Conservation (phyloP, 2,329 filamentous ascomycete genomes). For the Metarhizium humberi region DNA sequence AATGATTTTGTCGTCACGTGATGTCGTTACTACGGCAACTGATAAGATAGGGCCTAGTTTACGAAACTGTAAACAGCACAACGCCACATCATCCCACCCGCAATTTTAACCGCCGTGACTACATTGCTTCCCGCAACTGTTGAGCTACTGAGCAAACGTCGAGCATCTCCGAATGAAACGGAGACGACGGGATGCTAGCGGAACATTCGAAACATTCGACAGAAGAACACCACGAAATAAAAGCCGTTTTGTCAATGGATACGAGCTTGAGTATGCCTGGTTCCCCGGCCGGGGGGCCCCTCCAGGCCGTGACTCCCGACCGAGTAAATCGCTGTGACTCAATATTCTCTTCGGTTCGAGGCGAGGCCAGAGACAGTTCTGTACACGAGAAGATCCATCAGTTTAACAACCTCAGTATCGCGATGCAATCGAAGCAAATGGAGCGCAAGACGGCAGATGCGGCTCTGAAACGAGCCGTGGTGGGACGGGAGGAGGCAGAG, state of each 20-base stretch:
- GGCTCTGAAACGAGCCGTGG: slow-evolving; percentile 55
- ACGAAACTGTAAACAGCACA: slow-evolving; percentile 9
- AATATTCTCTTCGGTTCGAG: slow-evolving; percentile 25
- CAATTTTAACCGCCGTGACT: not conserved
- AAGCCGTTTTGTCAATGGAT: slow-evolving; percentile 27
- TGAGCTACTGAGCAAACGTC: not conserved
- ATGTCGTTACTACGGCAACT: slow-evolving; percentile 9
- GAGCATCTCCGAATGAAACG: not conserved
- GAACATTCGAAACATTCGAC: not conserved
- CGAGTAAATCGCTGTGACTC: slow-evolving; percentile 44
- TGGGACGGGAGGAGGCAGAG: slow-evolving; percentile 64
- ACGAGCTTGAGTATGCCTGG: slow-evolving; percentile 38
- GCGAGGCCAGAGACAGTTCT: slow-evolving; percentile 44
- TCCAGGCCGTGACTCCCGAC: slow-evolving; percentile 54
- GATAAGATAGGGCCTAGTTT: not conserved
- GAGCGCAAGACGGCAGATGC: slow-evolving; percentile 58
- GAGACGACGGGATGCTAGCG: not conserved
- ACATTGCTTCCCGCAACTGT: not conserved
- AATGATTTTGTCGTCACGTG: slow-evolving; percentile 12
- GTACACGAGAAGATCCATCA: slow-evolving; percentile 62
- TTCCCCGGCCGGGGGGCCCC: slow-evolving; percentile 43
- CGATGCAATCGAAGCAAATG: slow-evolving; percentile 49
- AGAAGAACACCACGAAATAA: not conserved
- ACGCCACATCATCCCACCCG: slow-evolving; percentile 3
- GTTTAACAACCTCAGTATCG: slow-evolving; percentile 60